Percentiles rank a stretch among this genome's conserved stretches.
Evolutionary conservation across 179 eudicot species (phyloP).

Genomic region (Camellia oleifera): DNA sequence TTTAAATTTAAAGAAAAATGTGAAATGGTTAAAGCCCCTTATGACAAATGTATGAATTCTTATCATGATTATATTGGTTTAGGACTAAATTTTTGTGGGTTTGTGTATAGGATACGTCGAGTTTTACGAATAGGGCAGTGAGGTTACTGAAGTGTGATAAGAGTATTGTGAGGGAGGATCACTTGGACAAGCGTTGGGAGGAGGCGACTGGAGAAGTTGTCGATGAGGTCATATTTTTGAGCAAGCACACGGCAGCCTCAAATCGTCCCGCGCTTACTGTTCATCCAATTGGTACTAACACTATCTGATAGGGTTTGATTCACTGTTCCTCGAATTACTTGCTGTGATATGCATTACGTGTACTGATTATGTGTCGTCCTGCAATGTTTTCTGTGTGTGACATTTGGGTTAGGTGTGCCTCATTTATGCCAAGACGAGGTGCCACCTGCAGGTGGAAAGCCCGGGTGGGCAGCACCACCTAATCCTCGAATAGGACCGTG

Average conservation of each 20-base stretch:
- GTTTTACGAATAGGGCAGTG: slow-evolving; percentile 41
- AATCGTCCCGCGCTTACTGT: slow-evolving; percentile 74
- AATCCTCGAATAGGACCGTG: slow-evolving; percentile 75
- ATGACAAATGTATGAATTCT: not conserved
- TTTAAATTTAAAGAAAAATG: too few species aligned
- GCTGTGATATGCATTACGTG: too few species aligned
- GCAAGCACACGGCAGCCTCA: slow-evolving; percentile 67
- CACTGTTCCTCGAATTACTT: not conserved
- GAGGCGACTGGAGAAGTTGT: slow-evolving; percentile 46
- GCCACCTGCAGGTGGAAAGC: slow-evolving; percentile 67
- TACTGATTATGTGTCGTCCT: not conserved
- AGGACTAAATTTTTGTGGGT: not conserved
- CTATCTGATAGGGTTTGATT: not conserved
- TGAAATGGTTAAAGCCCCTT: not conserved
- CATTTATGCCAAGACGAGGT: slow-evolving; percentile 68
- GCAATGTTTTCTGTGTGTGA: not conserved
- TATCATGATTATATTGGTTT: not conserved
- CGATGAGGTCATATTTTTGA: slow-evolving; percentile 56
- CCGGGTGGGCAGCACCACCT: slow-evolving; percentile 83
- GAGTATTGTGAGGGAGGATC: slow-evolving; percentile 47
- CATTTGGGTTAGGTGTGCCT: slow-evolving; percentile 51
- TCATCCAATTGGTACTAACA: slow-evolving; percentile 57
- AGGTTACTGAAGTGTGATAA: slow-evolving; percentile 57
- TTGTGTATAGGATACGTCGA: slow-evolving; percentile 37
- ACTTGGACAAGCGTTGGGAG: slow-evolving; percentile 64